phyloP scores from a whole-genome alignment of 345 rosid genomes.

The Eucalyptus victrix region DNA sequence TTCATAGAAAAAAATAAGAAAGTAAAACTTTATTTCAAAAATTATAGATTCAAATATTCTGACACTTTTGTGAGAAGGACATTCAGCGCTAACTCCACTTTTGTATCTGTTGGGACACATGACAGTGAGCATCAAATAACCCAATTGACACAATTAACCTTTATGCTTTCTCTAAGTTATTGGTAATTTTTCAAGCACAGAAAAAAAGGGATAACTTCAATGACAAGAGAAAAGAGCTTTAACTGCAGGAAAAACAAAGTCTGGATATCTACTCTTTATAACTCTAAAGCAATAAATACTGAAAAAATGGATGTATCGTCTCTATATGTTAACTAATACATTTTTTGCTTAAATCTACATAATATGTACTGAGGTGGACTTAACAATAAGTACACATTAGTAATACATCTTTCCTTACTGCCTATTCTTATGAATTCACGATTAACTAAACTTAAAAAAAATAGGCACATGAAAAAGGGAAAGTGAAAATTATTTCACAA shows the following conservation, averaged over 20 bases:
- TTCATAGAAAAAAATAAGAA: neutral
- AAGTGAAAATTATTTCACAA: neutral
- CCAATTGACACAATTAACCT: neutral
- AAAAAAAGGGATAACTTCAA: neutral
- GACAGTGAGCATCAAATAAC: neutral
- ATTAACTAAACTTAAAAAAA: neutral
- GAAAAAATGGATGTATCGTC: neutral
- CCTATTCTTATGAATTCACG: neutral
- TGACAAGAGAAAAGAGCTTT: neutral
- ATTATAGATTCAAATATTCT: neutral
- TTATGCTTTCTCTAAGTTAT: neutral
- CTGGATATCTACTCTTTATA: neutral
- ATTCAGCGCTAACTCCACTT: neutral
- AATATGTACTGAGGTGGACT: neutral
- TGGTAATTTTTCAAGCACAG: neutral
- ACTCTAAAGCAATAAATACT: neutral
- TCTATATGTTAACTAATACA: neutral
- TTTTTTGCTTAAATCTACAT: neutral
- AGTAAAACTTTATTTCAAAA: neutral
- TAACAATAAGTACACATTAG: neutral
- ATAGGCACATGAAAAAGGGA: neutral
- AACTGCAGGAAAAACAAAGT: neutral
- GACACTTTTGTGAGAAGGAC: neutral
- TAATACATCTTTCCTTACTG: neutral
- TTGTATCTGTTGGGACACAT: neutral